Evolutionary conservation across 179 eudicot genomes (phyloP).

Genomic region (Carnegiea gigantea): DNA sequence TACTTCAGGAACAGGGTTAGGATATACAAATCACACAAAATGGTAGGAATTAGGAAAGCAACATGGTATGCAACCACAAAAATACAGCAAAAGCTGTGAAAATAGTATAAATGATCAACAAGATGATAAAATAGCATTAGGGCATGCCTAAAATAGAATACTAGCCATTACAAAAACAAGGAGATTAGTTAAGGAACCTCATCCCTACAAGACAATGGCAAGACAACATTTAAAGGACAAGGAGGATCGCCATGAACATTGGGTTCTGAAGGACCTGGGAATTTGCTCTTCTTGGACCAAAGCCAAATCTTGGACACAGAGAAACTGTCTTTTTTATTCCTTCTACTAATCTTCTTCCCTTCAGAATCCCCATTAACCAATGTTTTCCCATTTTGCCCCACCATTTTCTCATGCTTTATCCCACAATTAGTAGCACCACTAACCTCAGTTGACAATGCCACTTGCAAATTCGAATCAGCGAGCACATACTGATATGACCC

Average conservation of each 20-base stretch:
- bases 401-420: constrained; percentile 18
- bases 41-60: background rate
- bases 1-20: no score
- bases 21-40: no score
- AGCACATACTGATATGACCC: constrained; percentile 57
- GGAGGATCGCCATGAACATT: constrained; percentile 28
- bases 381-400: constrained; percentile 12
- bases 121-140: background rate
- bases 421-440: background rate
- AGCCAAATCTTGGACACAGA: constrained; percentile 76
- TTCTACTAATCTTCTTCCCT: constrained; percentile 46
- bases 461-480: constrained; percentile 42
- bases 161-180: constrained; percentile 20
- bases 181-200: constrained; percentile 23
- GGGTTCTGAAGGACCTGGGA: constrained; percentile 31
- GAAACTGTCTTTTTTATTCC: constrained; percentile 48
- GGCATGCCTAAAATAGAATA: background rate
- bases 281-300: constrained; percentile 58
- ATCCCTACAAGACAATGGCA: constrained; percentile 37
- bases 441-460: constrained; percentile 30
- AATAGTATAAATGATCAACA: background rate
- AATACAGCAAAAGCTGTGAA: background rate
- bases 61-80: background rate
- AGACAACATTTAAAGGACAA: constrained; percentile 28
- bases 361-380: constrained; percentile 34